Base-by-base conservation (phyloP, 1,139 yeast genomes). In the Yamadazyma blattariae region DNA sequence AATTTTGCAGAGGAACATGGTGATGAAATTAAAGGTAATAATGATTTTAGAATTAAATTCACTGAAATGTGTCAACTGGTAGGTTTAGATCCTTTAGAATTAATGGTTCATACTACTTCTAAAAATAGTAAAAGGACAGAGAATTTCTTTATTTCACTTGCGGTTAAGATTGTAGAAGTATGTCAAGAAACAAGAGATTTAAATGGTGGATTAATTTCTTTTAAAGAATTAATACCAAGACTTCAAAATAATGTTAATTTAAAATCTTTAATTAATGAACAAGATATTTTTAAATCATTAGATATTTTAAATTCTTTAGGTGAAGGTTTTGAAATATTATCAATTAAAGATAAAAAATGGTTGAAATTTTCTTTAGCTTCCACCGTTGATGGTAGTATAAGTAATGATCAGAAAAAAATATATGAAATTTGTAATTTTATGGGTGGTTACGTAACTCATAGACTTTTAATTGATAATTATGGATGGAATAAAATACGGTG, bases 31-130 rank as follows among this genome's bases (percentile, higher is more conserved):
- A 63, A 74, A 36, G 68, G 65, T 37, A 82, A 84, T 51, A 71
- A 80, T 2, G 79, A 79, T 40, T 80, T 86, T 52, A 61, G 92
- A 29, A 64, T 72, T 19, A 81, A 83, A 52, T 87, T 88, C 58
- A 77, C 86, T 30, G 75, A 77, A 41, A 80, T 88, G 71, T 85
- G 95, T 48, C 67, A 72, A 16, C 79, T 83, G 50, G 80, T 86
- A 14, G 96, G 95, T 1, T 79, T 87, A n/a, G 95, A 88, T 52
- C 92, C 95, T 1, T 57, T 87, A 27, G 82, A 81, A 25, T 60
- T 77, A 25, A 25, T 63, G 71, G 33, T 48, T 40, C 40, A 46
- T 51, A 18, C 48, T 32, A 15, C 37, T 32, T 22, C 63, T 52
- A 42, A 57, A 51, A 13, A 35, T 29, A 18, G 35, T 7, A 31